These are phyloP conservation scores for Backusella morwellensis DNA, from an alignment of 192 early-diverging fungal genomes.

Conservation along the genomic window DNA sequence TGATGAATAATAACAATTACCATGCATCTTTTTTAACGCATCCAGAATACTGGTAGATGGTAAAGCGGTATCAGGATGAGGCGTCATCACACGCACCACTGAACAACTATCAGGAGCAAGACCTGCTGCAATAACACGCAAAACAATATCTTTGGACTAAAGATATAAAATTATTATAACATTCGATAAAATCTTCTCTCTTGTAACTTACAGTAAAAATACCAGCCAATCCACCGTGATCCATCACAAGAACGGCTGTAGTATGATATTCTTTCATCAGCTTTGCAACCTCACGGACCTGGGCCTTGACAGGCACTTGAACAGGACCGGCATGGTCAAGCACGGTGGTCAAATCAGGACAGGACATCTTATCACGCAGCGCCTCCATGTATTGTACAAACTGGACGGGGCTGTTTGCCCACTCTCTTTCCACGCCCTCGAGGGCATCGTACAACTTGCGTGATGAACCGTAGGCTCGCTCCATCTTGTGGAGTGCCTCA, in stretches of 20 bases:
- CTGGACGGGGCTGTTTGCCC: constrained; percentile 58
- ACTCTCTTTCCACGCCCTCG: constrained; percentile 77
- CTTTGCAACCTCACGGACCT: constrained; percentile 66
- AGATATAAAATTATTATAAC: neutral
- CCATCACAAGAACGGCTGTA: constrained; percentile 70
- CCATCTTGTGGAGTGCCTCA: constrained; percentile 79
- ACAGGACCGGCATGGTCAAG: constrained; percentile 62
- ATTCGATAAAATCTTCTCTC: neutral
- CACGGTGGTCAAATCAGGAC: constrained; percentile 84
- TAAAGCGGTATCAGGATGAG: constrained; percentile 71
- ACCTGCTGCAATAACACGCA: constrained; percentile 79
- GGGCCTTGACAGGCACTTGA: constrained; percentile 60
- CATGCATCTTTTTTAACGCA: constrained; percentile 79
- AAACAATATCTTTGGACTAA: constrained; percentile 79
- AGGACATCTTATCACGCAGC: constrained; percentile 79
- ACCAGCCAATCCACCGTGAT: constrained; percentile 72
- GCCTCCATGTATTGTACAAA: constrained; percentile 65
- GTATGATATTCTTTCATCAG: constrained; percentile 71
- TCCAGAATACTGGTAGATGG: constrained; percentile 71
- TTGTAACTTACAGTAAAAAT: constrained; percentile 57
- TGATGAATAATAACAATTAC: neutral
- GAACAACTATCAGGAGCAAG: constrained; percentile 83
- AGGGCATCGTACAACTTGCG: constrained; percentile 76
- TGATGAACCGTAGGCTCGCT: constrained; percentile 74
- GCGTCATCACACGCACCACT: constrained; percentile 95